Conservation (phyloP, 2,329 filamentous ascomycete species). For the Trichoderma sp. region DNA sequence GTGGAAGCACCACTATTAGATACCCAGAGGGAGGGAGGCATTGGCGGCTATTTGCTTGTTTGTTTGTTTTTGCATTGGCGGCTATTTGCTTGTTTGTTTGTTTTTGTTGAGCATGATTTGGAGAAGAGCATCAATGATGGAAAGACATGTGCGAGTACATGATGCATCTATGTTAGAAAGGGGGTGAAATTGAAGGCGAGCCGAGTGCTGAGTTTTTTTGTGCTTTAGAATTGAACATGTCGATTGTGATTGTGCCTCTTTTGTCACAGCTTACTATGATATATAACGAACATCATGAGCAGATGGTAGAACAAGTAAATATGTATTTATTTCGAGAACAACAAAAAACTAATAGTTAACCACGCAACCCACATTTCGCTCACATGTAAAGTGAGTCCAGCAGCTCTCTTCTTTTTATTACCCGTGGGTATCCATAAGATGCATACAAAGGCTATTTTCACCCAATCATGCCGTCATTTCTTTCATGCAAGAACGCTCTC, state of each 20-base stretch:
- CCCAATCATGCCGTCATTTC: background rate
- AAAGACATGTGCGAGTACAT: background rate
- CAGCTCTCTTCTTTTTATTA: background rate
- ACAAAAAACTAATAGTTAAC: background rate
- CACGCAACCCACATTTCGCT: slow-evolving; percentile 3
- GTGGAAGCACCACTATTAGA: slow-evolving; percentile 10
- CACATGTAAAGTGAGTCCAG: slow-evolving; percentile 2
- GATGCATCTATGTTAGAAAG: background rate
- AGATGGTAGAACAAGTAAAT: background rate
- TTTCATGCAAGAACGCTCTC: background rate
- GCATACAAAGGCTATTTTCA: slow-evolving; percentile 9
- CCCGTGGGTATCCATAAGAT: slow-evolving; percentile 19
- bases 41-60: background rate
- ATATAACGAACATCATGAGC: background rate
- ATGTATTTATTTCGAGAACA: background rate
- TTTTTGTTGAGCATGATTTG: background rate
- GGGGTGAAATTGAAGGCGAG: background rate
- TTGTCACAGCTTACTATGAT: background rate
- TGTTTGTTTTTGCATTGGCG: background rate
- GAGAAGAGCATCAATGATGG: background rate
- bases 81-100: background rate
- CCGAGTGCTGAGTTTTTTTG: background rate
- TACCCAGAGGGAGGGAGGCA: slow-evolving; percentile 4
- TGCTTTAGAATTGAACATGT: background rate
- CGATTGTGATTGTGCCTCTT: background rate